Percentiles rank a stretch among this genome's conserved stretches.
Conservation (phyloP, 352 stramenopile genomes). For the Saprolegnia parasitica region DNA sequence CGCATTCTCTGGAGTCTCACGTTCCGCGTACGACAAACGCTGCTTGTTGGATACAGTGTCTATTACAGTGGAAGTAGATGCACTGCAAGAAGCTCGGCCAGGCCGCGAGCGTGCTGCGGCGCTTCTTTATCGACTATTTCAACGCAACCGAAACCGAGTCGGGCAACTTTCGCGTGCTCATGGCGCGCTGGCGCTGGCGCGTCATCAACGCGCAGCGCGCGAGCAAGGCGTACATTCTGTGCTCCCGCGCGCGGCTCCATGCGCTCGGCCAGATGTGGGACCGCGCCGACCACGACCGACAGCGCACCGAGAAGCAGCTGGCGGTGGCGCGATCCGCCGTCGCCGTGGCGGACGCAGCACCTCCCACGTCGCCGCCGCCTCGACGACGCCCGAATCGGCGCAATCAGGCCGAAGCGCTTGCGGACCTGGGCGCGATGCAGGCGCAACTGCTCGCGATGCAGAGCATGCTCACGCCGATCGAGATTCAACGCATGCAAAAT, state of each 20-base stretch:
- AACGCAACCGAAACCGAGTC: constrained; percentile 47
- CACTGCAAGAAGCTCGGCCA: constrained; percentile 30
- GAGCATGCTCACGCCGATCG: constrained; percentile 68
- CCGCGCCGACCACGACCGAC: constrained; percentile 54
- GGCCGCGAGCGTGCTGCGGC: constrained; percentile 38
- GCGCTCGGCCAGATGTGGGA: constrained; percentile 64
- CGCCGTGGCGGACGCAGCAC: background rate
- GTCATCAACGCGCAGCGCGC: constrained; percentile 63
- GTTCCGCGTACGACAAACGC: constrained; percentile 46
- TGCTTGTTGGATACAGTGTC: constrained; percentile 24
- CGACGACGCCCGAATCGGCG: constrained; percentile 1
- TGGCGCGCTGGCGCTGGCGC: constrained; percentile 65
- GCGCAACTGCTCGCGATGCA: constrained; percentile 65
- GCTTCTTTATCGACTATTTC: constrained; percentile 58
- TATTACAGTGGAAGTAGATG: background rate
- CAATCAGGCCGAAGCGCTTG: constrained; percentile 32
- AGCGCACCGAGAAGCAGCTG: constrained; percentile 49
- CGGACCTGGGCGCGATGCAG: constrained; percentile 48
- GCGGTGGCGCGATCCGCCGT: constrained; percentile 32
- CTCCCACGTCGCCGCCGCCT: background rate
- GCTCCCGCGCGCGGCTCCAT: constrained; percentile 49
- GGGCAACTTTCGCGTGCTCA: constrained; percentile 70
- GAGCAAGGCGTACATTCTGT: constrained; percentile 46
- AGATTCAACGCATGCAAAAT: constrained; percentile 67
- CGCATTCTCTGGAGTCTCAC: constrained; percentile 54